Base-by-base conservation (phyloP, 2,329 filamentous ascomycete species). In the Colletotrichum sp. region DNA sequence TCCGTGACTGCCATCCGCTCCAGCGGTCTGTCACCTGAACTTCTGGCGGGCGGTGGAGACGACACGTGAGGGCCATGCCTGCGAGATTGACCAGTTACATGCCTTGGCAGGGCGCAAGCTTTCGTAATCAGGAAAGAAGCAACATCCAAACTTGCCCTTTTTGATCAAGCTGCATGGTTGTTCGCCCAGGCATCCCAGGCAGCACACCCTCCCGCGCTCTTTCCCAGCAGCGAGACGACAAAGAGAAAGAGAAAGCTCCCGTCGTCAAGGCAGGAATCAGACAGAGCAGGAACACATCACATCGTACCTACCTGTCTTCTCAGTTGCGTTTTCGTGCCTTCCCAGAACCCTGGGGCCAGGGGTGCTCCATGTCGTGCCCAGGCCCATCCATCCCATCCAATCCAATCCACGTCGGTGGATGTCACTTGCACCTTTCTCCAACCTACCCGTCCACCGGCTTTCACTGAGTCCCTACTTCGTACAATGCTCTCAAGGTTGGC, bases 181-280 rank as follows among this genome's bases (percentile, higher is more conserved):
- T 66, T 27, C 58, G 66, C 30, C 61, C 55, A 71, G 72, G 39
- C 62, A 71, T 75, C 55, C 72, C 68, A 75, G 68, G 68, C 72
- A 75, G 39, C 61, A 75, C 68, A 36, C 69, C 72, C 68, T 55
- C 72, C 18, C 28, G 25, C 32, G 15, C 28, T 32, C 58, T 58
- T 28, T 58, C 22, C 55, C 52, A 28, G 25, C n/a, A 28, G 43
- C 55, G 27, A 16, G 27, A 16, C 22, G 55, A 28, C 15, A 56
- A 61, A 22, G 58, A 48, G 18, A 48, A 9, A 48, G n/a, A 22
- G 1, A 48, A 18, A n/a, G 5, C 6, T 48, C 22, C 22, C 22
- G 22, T 22, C 43, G 18, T 18, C 18, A 48, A n/a, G 43, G 39
- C 43, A 22, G 22, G 43, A 22, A n/a, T n/a, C n/a, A 48, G 43